Conservation (phyloP, 495 filamentous ascomycete genomes). For the Talaromyces trachyspermus region DNA sequence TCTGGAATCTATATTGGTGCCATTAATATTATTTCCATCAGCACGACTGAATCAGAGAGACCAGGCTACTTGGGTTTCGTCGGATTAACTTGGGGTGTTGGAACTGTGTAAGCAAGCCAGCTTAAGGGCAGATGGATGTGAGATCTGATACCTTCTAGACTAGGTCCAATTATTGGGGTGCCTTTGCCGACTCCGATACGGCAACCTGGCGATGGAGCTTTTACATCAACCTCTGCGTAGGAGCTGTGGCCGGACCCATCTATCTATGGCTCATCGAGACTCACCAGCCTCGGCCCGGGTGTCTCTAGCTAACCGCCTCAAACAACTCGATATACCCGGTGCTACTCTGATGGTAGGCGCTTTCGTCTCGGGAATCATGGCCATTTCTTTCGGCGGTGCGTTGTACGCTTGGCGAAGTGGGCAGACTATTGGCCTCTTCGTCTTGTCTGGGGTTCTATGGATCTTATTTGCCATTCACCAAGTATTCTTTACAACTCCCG, state of each 20-base stretch:
- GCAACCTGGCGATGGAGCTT: conserved; percentile 63
- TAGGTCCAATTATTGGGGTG: conserved; percentile 60
- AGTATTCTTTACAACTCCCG: conserved; percentile 39
- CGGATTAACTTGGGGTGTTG: conserved; percentile 43
- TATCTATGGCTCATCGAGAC: conserved; percentile 50
- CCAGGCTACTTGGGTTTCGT: conserved; percentile 27
- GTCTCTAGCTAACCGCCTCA: too few relatives aligned
- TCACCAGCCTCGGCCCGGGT: conserved; percentile 36
- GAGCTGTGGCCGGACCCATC: conserved; percentile 42
- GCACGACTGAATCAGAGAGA: conserved; percentile 24
- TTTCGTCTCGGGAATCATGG: conserved; percentile 16
- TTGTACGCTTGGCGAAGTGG: conserved; percentile 32
- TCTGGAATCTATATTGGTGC: conserved; percentile 30
- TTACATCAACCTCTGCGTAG: conserved; percentile 64
- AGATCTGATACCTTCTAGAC: too few relatives aligned
- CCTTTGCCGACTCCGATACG: conserved; percentile 45
- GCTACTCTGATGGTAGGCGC: conserved; percentile 14
- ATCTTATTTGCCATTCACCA: conserved; percentile 42
- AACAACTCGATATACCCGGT: conserved; percentile 39
- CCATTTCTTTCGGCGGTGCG: conserved; percentile 19
- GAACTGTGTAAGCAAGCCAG: too few relatives aligned
- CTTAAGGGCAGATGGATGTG: too few relatives aligned
- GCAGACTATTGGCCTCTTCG: conserved; percentile 41
- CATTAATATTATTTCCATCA: conserved; percentile 24
- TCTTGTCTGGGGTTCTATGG: conserved; percentile 39